Evolutionary conservation across 257 asterid species (phyloP).

Genomic region (Nicotiana tomentosiformis): DNA sequence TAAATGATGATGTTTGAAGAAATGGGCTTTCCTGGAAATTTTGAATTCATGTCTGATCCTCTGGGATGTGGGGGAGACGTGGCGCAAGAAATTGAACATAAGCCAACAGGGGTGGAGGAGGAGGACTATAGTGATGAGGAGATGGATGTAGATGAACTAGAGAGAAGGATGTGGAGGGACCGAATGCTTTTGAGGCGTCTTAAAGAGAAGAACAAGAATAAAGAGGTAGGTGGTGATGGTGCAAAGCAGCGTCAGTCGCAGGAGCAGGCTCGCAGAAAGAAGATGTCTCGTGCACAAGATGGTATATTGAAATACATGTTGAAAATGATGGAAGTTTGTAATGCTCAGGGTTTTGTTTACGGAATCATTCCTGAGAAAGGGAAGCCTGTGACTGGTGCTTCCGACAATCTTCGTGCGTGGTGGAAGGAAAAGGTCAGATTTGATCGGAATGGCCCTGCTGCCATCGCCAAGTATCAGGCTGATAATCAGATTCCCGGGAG

Average conservation of each 20-base stretch:
- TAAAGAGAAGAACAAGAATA: constrained; percentile 42
- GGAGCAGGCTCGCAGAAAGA: constrained; percentile 62
- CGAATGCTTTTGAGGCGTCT: constrained; percentile 40
- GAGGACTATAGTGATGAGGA: constrained; percentile 54
- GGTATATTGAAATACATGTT: constrained; percentile 60
- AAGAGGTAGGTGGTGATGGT: constrained; percentile 24
- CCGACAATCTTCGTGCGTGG: constrained; percentile 61
- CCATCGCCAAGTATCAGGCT: constrained; percentile 36
- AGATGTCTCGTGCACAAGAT: constrained; percentile 66
- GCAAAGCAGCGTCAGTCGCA: constrained; percentile 41
- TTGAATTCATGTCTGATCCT: constrained; percentile 32
- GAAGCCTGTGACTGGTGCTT: constrained; percentile 56
- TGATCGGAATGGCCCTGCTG: constrained; percentile 57
- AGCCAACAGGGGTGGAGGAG: constrained; percentile 25
- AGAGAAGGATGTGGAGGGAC: constrained; percentile 53
- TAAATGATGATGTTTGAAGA: constrained; percentile 47
- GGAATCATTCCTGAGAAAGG: constrained; percentile 71
- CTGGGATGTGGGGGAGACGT: constrained; percentile 25
- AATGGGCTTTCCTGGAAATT: constrained; percentile 40
- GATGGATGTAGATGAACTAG: constrained; percentile 45
- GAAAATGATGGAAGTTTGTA: constrained; percentile 63
- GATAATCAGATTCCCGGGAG: constrained; percentile 33
- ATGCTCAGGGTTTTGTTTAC: constrained; percentile 62
- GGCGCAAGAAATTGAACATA: constrained; percentile 22
- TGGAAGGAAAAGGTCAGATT: constrained; percentile 68